phyloP scores from a whole-genome alignment of 129 eudicot genomes.

The Saposhnikovia divaricata region DNA sequence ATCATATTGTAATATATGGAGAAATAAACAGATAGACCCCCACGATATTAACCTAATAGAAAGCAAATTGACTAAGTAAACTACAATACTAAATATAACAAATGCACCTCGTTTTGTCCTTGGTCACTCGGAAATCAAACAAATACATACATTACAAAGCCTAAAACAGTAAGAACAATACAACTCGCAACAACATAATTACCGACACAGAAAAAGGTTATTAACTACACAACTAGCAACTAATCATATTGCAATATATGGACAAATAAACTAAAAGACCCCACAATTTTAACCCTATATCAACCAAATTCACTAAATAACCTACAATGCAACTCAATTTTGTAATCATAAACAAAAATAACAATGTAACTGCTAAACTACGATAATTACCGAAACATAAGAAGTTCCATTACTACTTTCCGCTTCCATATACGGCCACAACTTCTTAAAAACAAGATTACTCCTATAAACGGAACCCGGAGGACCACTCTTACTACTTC shows the following conservation, averaged over 20 bases:
- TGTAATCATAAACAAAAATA: no score
- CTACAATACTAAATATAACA: slow-evolving; percentile 4
- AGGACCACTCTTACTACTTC: slow-evolving; percentile 24
- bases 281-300: not conserved
- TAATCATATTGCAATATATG: not conserved
- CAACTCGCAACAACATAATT: not conserved
- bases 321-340: slow-evolving; percentile 10
- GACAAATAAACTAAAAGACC: not conserved
- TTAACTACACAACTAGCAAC: not conserved
- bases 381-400: slow-evolving; percentile 37
- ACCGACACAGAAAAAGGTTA: slow-evolving; percentile 36
- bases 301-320: not conserved
- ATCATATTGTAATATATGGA: not conserved
- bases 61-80: not conserved
- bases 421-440: slow-evolving; percentile 81
- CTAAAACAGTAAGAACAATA: not conserved
- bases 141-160: no score
- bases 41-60: not conserved
- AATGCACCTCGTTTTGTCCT: not conserved
- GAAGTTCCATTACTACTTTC: slow-evolving; percentile 37
- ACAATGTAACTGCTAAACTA: not conserved
- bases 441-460: slow-evolving; percentile 63
- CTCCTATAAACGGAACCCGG: slow-evolving; percentile 81
- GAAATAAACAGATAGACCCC: not conserved
- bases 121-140: not conserved